Conservation (phyloP, 805 yeast genomes). For the Scheffersomyces ergatensis region DNA sequence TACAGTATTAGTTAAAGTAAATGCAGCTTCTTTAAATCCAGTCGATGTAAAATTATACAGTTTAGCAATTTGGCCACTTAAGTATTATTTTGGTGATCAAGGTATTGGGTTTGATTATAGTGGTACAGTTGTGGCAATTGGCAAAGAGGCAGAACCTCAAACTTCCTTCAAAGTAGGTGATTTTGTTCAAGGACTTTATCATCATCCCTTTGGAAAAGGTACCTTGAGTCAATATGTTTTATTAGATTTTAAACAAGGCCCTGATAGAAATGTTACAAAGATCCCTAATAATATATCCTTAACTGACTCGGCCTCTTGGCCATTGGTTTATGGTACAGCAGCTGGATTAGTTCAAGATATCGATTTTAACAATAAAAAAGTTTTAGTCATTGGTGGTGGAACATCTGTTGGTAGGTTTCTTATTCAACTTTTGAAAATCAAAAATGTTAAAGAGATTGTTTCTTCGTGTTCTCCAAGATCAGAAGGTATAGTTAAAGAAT, state of each 20-base stretch:
- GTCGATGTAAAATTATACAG: constrained; percentile 24
- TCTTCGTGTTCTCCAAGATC: constrained; percentile 56
- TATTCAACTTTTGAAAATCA: constrained; percentile 52
- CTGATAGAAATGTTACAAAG: constrained; percentile 4
- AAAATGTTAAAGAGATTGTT: constrained; percentile 48
- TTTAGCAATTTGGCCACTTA: constrained; percentile 8
- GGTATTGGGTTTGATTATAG: constrained; percentile 33
- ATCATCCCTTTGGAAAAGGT: constrained; percentile 27
- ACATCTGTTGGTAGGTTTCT: constrained; percentile 63
- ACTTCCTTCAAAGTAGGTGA: constrained; percentile 25
- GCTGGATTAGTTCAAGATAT: constrained; percentile 30
- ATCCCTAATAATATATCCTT: constrained; percentile 46
- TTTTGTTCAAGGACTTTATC: constrained; percentile 25
- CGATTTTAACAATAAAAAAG: constrained; percentile 42
- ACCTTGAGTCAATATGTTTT: constrained; percentile 47
- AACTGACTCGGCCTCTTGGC: constrained; percentile 64
- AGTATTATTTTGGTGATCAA: constrained; percentile 10
- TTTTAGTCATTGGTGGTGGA: constrained; percentile 71
- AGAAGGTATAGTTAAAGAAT: constrained; percentile 33
- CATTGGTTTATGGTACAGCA: constrained; percentile 59
- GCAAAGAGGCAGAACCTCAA: constrained; percentile 17
- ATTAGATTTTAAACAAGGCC: constrained; percentile 29
- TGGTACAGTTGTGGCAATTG: constrained; percentile 31
- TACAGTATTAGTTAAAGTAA: constrained; percentile 27
- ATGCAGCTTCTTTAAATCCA: constrained; percentile 32